phyloP scores from a whole-genome alignment of 2,329 filamentous ascomycete genomes.

The Hypocreales sp. region DNA sequence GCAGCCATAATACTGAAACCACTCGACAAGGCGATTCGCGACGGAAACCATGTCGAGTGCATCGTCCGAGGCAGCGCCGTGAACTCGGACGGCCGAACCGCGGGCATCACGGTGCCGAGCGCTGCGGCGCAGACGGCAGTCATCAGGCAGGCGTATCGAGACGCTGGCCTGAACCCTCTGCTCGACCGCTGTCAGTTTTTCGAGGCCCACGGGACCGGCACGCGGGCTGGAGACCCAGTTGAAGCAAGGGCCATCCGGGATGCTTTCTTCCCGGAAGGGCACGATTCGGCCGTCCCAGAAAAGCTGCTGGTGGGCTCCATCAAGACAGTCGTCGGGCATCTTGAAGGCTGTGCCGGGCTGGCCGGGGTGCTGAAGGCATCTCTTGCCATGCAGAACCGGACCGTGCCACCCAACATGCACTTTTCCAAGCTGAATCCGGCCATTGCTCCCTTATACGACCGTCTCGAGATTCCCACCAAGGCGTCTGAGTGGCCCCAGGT shows the following conservation, averaged over 20 bases:
- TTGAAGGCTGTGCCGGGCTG: slow-evolving; percentile 10
- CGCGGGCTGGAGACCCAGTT: slow-evolving; percentile 10
- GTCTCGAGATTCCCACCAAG: slow-evolving; percentile 8
- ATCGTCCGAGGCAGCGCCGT: slow-evolving; percentile 10
- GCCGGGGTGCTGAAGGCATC: slow-evolving; percentile 7
- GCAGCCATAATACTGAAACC: slow-evolving; percentile 29
- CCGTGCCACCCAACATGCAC: slow-evolving; percentile 14
- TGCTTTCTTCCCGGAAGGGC: slow-evolving; percentile 22
- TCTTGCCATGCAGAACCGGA: slow-evolving; percentile 5
- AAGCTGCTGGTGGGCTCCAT: slow-evolving; percentile 11
- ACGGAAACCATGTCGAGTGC: slow-evolving; percentile 12
- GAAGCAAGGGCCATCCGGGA: slow-evolving; percentile 17
- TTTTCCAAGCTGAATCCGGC: slow-evolving; percentile 13
- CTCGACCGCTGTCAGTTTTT: slow-evolving; percentile 23
- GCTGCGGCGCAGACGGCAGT: slow-evolving; percentile 21
- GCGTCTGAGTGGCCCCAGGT: slow-evolving; percentile 8
- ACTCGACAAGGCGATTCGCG: slow-evolving; percentile 23
- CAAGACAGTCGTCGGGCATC: slow-evolving; percentile 12
- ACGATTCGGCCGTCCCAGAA: not conserved
- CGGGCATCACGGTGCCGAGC: slow-evolving; percentile 13
- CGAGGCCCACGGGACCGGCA: slow-evolving; percentile 27
- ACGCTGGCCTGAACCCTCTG: slow-evolving; percentile 2
- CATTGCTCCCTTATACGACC: slow-evolving; percentile 9
- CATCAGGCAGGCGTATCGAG: slow-evolving; percentile 13
- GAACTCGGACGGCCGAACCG: slow-evolving; percentile 9